These are phyloP conservation scores for Pleurotus ostreatus DNA, from an alignment of 768 basidiomycete genomes.

Conservation along the genomic window DNA sequence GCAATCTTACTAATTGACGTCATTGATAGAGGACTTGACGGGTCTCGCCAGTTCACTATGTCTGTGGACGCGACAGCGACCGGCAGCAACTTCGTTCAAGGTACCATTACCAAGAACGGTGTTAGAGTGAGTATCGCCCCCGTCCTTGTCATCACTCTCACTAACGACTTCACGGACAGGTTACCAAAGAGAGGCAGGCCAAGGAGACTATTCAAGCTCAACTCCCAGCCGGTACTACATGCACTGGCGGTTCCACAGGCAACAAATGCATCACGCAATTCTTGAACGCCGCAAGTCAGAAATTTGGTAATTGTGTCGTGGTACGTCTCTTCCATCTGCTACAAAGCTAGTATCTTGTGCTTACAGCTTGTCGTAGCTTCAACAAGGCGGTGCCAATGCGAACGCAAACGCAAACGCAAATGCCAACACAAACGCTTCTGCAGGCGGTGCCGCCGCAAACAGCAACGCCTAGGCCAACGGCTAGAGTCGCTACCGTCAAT, in stretches of 20 bases:
- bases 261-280: slow-evolving; percentile 52
- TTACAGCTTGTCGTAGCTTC: not conserved
- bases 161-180: slow-evolving; percentile 22
- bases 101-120: slow-evolving; percentile 42
- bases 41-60: slow-evolving; percentile 42
- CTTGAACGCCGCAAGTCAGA: slow-evolving; percentile 31
- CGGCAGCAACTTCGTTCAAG: slow-evolving; percentile 31
- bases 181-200: slow-evolving; percentile 33
- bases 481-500: not conserved
- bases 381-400: slow-evolving; percentile 1
- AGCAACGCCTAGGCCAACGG: not conserved
- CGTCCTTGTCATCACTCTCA: not conserved
- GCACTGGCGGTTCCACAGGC: slow-evolving; percentile 41
- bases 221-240: slow-evolving; percentile 45
- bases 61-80: slow-evolving; percentile 41
- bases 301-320: slow-evolving; percentile 54
- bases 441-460: not conserved
- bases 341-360: not conserved
- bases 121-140: slow-evolving; percentile 31
- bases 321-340: slow-evolving; percentile 17
- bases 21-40: slow-evolving; percentile 35
- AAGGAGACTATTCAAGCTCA: slow-evolving; percentile 33
- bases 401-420: not conserved
- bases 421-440: not conserved
- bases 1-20: not conserved